Conservation (phyloP, 148 eudicot genomes). For the Cornus kousa region DNA sequence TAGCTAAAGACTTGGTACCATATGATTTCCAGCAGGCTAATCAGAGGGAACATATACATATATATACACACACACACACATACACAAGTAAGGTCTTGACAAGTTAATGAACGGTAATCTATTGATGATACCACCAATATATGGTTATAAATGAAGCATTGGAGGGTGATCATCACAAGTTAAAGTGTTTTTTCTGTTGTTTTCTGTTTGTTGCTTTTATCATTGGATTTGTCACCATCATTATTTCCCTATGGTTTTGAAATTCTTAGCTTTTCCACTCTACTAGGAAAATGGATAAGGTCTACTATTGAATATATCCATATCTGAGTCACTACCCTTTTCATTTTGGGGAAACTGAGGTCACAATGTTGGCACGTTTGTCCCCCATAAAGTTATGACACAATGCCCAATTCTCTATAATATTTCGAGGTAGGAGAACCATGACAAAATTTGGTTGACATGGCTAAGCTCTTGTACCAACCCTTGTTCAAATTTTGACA, state of each 20-base stretch:
- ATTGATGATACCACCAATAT: not conserved
- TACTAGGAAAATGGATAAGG: conserved; percentile 55
- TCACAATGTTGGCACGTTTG: conserved; percentile 5
- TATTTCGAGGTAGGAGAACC: not conserved
- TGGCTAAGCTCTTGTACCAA: not conserved
- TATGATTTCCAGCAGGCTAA: too few species aligned
- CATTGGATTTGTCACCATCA: conserved; percentile 29
- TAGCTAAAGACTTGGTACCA: too few species aligned
- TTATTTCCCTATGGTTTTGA: conserved; percentile 17
- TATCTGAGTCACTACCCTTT: conserved; percentile 31
- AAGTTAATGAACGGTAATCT: not conserved
- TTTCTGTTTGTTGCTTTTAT: not conserved
- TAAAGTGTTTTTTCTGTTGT: not conserved
- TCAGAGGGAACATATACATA: not conserved
- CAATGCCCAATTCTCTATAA: not conserved
- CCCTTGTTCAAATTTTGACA: too few species aligned
- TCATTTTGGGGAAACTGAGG: conserved; percentile 13
- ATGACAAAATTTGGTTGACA: not conserved
- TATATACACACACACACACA: not conserved
- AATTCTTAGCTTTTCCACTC: conserved; percentile 31
- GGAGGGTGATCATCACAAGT: conserved; percentile 11
- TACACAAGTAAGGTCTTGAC: too few species aligned
- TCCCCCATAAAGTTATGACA: conserved; percentile 14
- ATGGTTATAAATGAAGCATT: conserved; percentile 17
- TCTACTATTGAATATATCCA: conserved; percentile 31